Conservation (phyloP, 2,329 filamentous ascomycete genomes). For the Seiridium cupressi region DNA sequence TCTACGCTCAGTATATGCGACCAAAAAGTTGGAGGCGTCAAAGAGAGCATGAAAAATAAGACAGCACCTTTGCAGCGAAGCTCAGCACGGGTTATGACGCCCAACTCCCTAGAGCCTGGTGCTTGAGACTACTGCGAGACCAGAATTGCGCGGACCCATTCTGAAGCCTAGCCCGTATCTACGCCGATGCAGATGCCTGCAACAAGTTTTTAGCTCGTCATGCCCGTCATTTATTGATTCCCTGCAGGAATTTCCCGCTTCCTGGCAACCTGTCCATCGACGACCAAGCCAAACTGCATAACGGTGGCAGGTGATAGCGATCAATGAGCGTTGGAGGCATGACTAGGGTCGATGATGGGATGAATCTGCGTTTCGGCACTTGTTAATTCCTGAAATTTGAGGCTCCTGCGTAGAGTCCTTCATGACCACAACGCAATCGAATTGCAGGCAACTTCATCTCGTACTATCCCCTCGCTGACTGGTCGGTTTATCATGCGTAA, state of each 20-base stretch:
- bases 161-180: background rate
- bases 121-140: background rate
- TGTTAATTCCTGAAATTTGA: background rate
- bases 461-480: background rate
- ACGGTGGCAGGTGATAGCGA: constrained; percentile 2
- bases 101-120: background rate
- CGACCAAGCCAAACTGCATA: background rate
- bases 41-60: background rate
- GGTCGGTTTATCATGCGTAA: background rate
- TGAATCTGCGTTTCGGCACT: background rate
- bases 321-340: background rate
- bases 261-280: background rate
- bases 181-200: background rate
- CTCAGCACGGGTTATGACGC: background rate
- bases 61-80: background rate
- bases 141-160: constrained; percentile 1
- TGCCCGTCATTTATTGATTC: background rate
- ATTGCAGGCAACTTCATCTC: too few species aligned
- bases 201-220: background rate
- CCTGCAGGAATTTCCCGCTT: background rate
- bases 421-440: too few species aligned
- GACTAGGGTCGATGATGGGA: background rate
- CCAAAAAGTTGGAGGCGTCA: too few species aligned
- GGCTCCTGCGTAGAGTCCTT: too few species aligned
- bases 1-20: too few species aligned